Percentiles rank a stretch among this genome's conserved stretches.
These are phyloP conservation scores for Arxiozyma slooffiae DNA, from an alignment of 1,139 yeast species.

Conservation along the genomic window DNA sequence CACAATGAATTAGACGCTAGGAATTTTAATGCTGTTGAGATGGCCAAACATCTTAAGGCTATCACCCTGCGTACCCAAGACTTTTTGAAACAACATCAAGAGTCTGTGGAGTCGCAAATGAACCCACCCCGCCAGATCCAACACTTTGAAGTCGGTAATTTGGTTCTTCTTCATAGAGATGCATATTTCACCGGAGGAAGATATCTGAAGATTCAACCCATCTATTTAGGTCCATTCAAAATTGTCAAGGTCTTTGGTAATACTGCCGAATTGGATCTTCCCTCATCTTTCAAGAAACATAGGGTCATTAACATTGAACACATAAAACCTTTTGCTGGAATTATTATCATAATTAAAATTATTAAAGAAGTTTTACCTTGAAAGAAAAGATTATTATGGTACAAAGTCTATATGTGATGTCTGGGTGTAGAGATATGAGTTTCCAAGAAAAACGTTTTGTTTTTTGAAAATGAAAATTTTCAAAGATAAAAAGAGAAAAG, in stretches of 20 bases:
- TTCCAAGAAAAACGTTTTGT: too few relatives aligned
- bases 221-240: conserved; percentile 10
- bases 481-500: too few relatives aligned
- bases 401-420: too few relatives aligned
- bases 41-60: conserved; percentile 3
- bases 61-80: conserved; percentile 6
- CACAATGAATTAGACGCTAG: not conserved
- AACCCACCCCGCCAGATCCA: conserved; percentile 3
- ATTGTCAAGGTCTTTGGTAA: conserved; percentile 6
- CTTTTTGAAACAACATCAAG: conserved; percentile 2
- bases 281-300: conserved; percentile 3
- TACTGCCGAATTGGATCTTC: conserved; percentile 10
- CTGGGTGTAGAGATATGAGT: too few relatives aligned
- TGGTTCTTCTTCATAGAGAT: conserved; percentile 8
- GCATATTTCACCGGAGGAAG: conserved; percentile 7
- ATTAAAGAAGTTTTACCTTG: too few relatives aligned
- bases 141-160: conserved; percentile 6
- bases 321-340: too few relatives aligned
- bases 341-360: too few relatives aligned
- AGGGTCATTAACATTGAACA: conserved; percentile 5
- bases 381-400: too few relatives aligned
- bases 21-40: not conserved
- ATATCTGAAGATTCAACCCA: conserved; percentile 9
- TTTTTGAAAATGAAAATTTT: too few relatives aligned
- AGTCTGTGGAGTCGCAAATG: conserved; percentile 1